Conservation (phyloP, 257 asterid genomes). For the Solanum bulbocastanum region DNA sequence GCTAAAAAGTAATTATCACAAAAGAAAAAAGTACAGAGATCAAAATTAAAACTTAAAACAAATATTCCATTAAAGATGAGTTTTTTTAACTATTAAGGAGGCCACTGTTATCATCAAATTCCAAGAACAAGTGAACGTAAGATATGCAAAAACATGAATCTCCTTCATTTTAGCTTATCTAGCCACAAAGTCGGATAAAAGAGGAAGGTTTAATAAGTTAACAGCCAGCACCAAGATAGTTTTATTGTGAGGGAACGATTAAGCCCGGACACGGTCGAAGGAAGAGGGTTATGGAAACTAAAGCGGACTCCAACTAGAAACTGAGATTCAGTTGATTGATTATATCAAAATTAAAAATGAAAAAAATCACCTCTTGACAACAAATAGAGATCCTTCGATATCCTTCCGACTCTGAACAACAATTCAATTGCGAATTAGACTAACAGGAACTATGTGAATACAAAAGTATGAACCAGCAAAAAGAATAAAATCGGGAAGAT, state of each 20-base stretch:
- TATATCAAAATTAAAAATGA: not conserved
- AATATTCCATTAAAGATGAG: not conserved
- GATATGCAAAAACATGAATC: not conserved
- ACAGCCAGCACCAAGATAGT: not conserved
- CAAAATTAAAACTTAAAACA: not conserved
- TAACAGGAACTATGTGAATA: not conserved
- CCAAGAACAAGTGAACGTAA: not conserved
- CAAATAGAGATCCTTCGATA: constrained; percentile 90
- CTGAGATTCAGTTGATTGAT: not conserved
- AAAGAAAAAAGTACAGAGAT: not conserved
- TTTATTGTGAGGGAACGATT: not conserved
- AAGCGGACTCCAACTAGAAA: not conserved
- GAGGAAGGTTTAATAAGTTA: not conserved
- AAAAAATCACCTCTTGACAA: constrained; percentile 62
- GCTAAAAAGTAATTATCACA: not conserved
- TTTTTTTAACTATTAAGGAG: not conserved
- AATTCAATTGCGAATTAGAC: not conserved
- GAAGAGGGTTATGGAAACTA: not conserved
- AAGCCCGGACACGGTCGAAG: not conserved
- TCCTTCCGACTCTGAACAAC: constrained; percentile 73
- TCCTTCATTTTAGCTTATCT: not conserved
- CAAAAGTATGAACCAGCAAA: not conserved
- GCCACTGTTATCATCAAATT: not conserved
- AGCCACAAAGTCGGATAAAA: not conserved
- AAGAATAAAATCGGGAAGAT: not conserved